Base-by-base conservation (phyloP, 768 basidiomycete genomes). In the Boletus tomentosulus region DNA sequence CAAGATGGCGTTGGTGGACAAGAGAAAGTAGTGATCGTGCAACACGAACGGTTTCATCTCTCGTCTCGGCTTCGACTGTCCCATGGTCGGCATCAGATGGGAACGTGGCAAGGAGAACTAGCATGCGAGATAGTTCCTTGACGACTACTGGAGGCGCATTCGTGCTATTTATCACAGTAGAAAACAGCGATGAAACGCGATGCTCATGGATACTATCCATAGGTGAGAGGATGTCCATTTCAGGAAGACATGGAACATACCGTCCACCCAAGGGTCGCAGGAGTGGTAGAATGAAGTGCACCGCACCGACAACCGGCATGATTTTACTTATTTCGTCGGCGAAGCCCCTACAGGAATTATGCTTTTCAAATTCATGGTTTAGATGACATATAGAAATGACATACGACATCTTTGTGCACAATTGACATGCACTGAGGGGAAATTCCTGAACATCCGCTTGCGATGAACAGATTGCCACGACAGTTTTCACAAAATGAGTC, bases 1-100 rank as follows among this genome's bases (percentile, higher is more conserved):
- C 61, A 0, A 85, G 79, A 60, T 88, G 75, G 19, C 87, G 82
- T 59, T 91, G 91, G 49, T 87, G 80, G 11, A 92, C 66, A 25
- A 73, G 71, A 9, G 78, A 74, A 35, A 93, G 73, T 0, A 89
- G 62, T 11, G 66, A 59, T 3, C 70, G 66, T 28, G 64, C 66
- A 10, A 37, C 55, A 12, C 50, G 47, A 37, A 41, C 25, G 0
- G 16, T 53, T 19, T 61, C 38, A 9, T 56, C 58, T 42, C 44
- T 56, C 11, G 12, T 52, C 28, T 51, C 58, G 8, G n/a, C 16
- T 34, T 56, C 50, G 8, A 27, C 25, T 13, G 37, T 27, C 10
- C 16, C 60, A 35, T 39, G 42, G 28, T 55, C 33, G 0, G 19
- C 45, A 22, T 55, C 39, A 7, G 22, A n/a, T 15, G 54, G 39